phyloP scores from a whole-genome alignment of 2,329 filamentous ascomycete genomes.

The Cladosporium sp. region DNA sequence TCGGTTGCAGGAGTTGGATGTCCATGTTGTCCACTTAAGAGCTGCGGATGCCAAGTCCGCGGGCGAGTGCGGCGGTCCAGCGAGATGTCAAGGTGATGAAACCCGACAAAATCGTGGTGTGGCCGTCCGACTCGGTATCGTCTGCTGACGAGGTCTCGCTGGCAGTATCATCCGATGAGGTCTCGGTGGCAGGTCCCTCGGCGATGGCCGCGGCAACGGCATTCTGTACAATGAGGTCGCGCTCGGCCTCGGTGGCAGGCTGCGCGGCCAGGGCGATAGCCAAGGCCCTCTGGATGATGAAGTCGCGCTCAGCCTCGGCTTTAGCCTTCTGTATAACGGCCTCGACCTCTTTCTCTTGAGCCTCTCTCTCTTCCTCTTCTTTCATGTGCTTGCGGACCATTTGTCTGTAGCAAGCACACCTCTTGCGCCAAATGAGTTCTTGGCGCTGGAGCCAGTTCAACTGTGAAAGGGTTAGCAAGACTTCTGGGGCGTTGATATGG shows the following conservation, averaged over 20 bases:
- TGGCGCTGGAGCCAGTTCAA: background rate
- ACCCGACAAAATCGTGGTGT: background rate
- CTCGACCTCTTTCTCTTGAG: background rate
- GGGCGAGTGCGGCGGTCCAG: background rate
- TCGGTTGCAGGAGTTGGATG: background rate
- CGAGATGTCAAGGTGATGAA: background rate
- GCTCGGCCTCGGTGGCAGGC: background rate
- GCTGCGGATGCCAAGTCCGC: background rate
- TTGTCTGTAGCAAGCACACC: background rate
- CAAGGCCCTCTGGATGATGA: background rate
- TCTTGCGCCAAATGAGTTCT: conserved; percentile 4
- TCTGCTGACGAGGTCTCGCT: background rate
- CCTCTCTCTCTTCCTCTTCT: background rate
- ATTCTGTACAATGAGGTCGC: background rate
- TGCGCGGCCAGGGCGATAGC: background rate
- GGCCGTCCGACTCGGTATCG: background rate
- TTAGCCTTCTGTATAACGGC: background rate
- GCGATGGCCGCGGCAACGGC: background rate
- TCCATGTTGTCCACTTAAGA: conserved; percentile 10
- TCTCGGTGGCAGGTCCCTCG: background rate
- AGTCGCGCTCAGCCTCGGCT: background rate
- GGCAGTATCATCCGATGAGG: background rate
- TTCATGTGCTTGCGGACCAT: background rate
- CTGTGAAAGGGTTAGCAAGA: background rate
- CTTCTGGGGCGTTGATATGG: background rate